These are phyloP conservation scores for Exophiala aquamarina DNA, from an alignment of 2,329 filamentous ascomycete species.

Conservation along the genomic window DNA sequence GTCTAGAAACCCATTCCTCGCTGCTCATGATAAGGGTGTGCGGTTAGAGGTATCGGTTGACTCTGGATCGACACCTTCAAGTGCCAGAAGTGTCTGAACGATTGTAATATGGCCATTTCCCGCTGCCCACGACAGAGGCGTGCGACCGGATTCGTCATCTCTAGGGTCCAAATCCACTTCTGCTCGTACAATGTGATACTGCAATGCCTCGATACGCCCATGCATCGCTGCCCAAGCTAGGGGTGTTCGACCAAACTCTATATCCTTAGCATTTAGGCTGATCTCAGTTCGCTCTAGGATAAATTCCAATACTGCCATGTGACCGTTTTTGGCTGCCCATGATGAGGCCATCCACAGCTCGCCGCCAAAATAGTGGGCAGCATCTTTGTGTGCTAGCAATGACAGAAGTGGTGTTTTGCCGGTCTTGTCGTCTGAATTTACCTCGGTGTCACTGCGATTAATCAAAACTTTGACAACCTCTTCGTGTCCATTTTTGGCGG, in stretches of 20 bases:
- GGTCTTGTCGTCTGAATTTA: constrained; percentile 9
- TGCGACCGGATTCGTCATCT: constrained; percentile 5
- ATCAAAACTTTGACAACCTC: constrained; percentile 16
- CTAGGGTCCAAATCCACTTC: not conserved
- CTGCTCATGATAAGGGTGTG: constrained; percentile 1
- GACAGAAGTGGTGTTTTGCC: constrained; percentile 8
- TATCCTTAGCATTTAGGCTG: constrained; percentile 3
- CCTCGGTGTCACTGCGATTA: constrained; percentile 8
- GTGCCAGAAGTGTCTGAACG: constrained; percentile 2
- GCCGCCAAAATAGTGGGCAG: too few relatives aligned
- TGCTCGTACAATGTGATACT: constrained; percentile 1
- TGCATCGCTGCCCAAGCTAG: constrained; percentile 4
- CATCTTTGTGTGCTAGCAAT: too few relatives aligned
- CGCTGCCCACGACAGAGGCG: constrained; percentile 19
- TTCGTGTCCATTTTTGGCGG: constrained; percentile 12
- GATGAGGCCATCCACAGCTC: not conserved
- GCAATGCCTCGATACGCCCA: constrained; percentile 1
- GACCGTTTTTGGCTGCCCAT: constrained; percentile 11
- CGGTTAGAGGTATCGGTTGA: not conserved
- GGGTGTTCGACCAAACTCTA: constrained; percentile 3
- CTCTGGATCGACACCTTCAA: not conserved
- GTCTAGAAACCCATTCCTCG: not conserved
- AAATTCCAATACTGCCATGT: constrained; percentile 15
- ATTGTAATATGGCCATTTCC: constrained; percentile 12
- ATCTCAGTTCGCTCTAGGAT: constrained; percentile 6